These are phyloP conservation scores for Alternaria ethzedia DNA, from an alignment of 2,329 filamentous ascomycete species.

Conservation along the genomic window DNA sequence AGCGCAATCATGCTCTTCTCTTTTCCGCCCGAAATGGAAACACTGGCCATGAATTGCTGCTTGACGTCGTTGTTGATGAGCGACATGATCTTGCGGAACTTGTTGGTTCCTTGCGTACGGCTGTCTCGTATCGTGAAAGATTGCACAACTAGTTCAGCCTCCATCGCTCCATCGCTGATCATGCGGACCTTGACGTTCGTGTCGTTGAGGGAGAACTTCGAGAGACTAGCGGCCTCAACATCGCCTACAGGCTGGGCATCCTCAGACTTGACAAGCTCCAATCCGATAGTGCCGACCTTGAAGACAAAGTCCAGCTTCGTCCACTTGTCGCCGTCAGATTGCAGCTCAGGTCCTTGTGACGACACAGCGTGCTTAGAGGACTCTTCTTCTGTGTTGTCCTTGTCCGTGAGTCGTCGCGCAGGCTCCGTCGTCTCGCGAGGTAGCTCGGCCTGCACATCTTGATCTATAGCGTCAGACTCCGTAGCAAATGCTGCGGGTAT, in stretches of 20 bases:
- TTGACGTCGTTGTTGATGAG: constrained; percentile 89
- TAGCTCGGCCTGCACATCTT: constrained; percentile 77
- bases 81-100: constrained; percentile 98
- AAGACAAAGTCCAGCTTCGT: constrained; percentile 93
- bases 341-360: constrained; percentile 68
- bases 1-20: constrained; percentile 87
- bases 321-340: constrained; percentile 75
- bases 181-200: constrained; percentile 91
- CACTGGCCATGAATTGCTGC: constrained; percentile 97
- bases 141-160: constrained; percentile 90
- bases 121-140: constrained; percentile 96
- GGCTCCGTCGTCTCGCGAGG: constrained; percentile 61
- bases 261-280: constrained; percentile 83
- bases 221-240: constrained; percentile 79
- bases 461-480: constrained; percentile 70
- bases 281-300: constrained; percentile 81
- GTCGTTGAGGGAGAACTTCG: constrained; percentile 91
- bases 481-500: constrained; percentile 86
- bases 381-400: constrained; percentile 35
- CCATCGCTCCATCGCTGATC: constrained; percentile 88
- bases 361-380: constrained; percentile 59
- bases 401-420: constrained; percentile 55
- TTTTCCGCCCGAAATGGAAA: constrained; percentile 86
- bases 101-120: constrained; percentile 86
- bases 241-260: constrained; percentile 80